phyloP scores from a whole-genome alignment of 331 rosid genomes.

The Pyracantha coccinea region DNA sequence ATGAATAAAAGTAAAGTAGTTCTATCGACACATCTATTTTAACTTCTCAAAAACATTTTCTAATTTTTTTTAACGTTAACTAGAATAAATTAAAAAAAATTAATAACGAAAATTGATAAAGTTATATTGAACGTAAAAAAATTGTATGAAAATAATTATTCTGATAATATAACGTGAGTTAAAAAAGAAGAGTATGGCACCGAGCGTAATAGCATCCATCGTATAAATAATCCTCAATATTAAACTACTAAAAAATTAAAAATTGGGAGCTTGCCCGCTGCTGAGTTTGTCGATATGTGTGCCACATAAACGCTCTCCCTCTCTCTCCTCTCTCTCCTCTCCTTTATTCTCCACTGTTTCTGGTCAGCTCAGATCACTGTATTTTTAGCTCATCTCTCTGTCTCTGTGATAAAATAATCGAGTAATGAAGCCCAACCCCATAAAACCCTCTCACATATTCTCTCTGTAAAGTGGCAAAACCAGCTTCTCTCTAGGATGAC shows the following conservation, averaged over 20 bases:
- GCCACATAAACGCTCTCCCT: constrained; percentile 23
- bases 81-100: too few species aligned
- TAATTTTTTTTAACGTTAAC: too few species aligned
- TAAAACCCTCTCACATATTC: background rate
- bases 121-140: too few species aligned
- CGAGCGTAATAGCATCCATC: too few species aligned
- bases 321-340: constrained; percentile 10
- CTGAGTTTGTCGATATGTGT: constrained; percentile 57
- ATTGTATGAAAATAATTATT: too few species aligned
- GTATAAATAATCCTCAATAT: background rate
- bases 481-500: background rate
- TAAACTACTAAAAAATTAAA: background rate
- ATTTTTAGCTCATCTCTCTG: constrained; percentile 3
- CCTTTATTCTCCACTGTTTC: constrained; percentile 33
- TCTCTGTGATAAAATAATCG: background rate
- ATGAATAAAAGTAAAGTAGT: too few species aligned
- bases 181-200: too few species aligned
- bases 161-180: too few species aligned
- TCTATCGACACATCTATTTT: too few species aligned
- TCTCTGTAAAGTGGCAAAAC: background rate
- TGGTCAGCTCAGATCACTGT: constrained; percentile 22
- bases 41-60: accelerated
- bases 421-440: background rate
- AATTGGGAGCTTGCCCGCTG: background rate
- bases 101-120: too few species aligned